phyloP scores from a whole-genome alignment of 164 flowering plant species.

The Nymphaea colorata region DNA sequence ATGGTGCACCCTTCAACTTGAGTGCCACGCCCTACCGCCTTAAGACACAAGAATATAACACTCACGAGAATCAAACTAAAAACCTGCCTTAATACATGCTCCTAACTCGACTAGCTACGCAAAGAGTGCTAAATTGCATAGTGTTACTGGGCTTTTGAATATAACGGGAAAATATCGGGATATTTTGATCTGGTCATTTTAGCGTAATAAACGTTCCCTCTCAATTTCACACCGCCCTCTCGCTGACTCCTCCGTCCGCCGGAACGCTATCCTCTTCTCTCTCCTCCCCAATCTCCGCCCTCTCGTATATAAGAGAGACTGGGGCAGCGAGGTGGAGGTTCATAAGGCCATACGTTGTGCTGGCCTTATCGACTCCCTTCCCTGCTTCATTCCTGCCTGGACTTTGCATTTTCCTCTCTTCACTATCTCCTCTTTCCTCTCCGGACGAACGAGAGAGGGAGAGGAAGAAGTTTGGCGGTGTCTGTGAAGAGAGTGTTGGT shows the following conservation, averaged over 20 bases:
- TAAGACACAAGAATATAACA: too few relatives aligned
- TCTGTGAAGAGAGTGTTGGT: too few relatives aligned
- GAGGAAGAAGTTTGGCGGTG: neutral
- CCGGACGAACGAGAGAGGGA: neutral
- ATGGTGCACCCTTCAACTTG: too few relatives aligned
- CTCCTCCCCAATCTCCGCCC: too few relatives aligned
- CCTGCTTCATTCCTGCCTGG: conserved; percentile 4
- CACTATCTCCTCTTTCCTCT: neutral
- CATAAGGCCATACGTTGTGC: conserved; percentile 20
- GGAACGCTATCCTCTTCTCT: neutral
- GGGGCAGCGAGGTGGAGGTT: conserved; percentile 25
- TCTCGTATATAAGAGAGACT: neutral
- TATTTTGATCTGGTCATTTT: neutral
- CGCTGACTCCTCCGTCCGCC: neutral
- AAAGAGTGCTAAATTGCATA: too few relatives aligned
- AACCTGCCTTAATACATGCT: too few relatives aligned
- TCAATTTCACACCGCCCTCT: neutral
- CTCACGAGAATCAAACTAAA: too few relatives aligned
- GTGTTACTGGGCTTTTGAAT: too few relatives aligned
- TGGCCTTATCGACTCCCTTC: conserved; percentile 10
- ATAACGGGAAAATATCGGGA: neutral
- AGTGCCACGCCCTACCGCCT: too few relatives aligned
- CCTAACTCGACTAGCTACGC: too few relatives aligned
- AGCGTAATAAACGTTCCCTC: neutral
- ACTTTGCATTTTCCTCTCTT: neutral